Percentiles rank a stretch among this genome's conserved stretches.
phyloP scores from a whole-genome alignment of 805 yeast species.

The Kuraishia hungarica region DNA sequence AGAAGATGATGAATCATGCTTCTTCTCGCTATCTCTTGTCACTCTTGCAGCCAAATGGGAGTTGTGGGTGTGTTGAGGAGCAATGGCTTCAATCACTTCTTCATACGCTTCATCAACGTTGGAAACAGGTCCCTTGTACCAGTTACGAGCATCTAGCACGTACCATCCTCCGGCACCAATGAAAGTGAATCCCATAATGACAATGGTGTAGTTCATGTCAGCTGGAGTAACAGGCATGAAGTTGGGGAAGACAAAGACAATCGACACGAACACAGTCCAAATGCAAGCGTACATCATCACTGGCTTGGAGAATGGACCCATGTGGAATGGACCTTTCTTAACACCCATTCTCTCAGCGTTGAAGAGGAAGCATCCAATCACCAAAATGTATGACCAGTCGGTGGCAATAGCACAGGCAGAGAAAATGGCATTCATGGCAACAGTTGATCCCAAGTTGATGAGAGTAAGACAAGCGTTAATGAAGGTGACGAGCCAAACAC shows the following conservation, averaged over 20 bases:
- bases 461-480: constrained; percentile 34
- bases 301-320: constrained; percentile 32
- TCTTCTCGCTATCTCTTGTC: background rate
- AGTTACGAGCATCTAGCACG: constrained; percentile 37
- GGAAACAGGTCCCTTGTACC: constrained; percentile 48
- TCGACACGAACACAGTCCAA: constrained; percentile 39
- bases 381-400: constrained; percentile 40
- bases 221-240: constrained; percentile 30
- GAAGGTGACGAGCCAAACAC: constrained; percentile 33
- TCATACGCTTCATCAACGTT: constrained; percentile 30
- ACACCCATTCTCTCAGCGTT: constrained; percentile 38
- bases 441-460: constrained; percentile 30
- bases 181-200: constrained; percentile 33
- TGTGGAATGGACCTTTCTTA: constrained; percentile 38
- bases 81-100: constrained; percentile 8
- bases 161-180: constrained; percentile 34
- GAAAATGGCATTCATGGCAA: constrained; percentile 47
- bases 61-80: background rate
- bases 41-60: background rate
- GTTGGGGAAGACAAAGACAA: constrained; percentile 46
- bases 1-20: background rate
- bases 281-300: constrained; percentile 30
- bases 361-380: constrained; percentile 31
- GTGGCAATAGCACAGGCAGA: constrained; percentile 45
- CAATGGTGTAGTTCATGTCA: constrained; percentile 48